Evolutionary conservation across 1,139 yeast species (phyloP).

Genomic region (Barnettozyma hawaiiensis): DNA sequence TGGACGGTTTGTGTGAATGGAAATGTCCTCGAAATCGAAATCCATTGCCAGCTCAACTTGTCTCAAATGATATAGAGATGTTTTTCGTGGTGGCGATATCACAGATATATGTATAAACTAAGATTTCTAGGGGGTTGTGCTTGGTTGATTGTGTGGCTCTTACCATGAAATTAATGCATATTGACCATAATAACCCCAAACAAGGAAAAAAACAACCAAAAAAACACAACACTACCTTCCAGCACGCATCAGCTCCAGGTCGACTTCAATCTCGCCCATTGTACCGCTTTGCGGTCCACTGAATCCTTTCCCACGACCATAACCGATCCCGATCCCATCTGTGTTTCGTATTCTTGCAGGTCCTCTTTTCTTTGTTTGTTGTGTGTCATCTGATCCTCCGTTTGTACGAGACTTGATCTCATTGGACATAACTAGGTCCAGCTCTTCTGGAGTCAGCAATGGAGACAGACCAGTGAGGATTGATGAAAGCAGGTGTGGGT

Average conservation of each 20-base stretch:
- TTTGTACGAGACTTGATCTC: slow-evolving; percentile 15
- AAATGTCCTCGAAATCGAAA: slow-evolving; percentile 5
- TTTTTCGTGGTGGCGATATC: too few relatives aligned
- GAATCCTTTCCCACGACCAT: slow-evolving; percentile 27
- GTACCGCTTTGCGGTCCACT: slow-evolving; percentile 27
- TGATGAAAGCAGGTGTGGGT: slow-evolving; percentile 14
- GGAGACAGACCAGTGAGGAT: slow-evolving; percentile 28
- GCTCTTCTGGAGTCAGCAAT: slow-evolving; percentile 27
- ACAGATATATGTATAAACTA: too few relatives aligned
- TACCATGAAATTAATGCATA: not conserved
- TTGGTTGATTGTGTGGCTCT: not conserved
- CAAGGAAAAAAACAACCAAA: not conserved
- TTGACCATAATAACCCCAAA: not conserved
- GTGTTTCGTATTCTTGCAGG: slow-evolving; percentile 8
- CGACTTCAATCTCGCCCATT: slow-evolving; percentile 28
- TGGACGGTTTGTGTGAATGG: slow-evolving; percentile 11
- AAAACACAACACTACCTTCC: not conserved
- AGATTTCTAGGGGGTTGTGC: not conserved
- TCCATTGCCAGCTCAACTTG: not conserved
- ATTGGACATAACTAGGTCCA: slow-evolving; percentile 25
- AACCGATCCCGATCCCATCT: slow-evolving; percentile 17
- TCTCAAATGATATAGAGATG: not conserved
- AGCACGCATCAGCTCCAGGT: slow-evolving; percentile 20
- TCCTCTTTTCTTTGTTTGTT: slow-evolving; percentile 9
- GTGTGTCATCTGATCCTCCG: not conserved